Evolutionary conservation across 345 rosid genomes (phyloP).

Genomic region (Linum trigynum): DNA sequence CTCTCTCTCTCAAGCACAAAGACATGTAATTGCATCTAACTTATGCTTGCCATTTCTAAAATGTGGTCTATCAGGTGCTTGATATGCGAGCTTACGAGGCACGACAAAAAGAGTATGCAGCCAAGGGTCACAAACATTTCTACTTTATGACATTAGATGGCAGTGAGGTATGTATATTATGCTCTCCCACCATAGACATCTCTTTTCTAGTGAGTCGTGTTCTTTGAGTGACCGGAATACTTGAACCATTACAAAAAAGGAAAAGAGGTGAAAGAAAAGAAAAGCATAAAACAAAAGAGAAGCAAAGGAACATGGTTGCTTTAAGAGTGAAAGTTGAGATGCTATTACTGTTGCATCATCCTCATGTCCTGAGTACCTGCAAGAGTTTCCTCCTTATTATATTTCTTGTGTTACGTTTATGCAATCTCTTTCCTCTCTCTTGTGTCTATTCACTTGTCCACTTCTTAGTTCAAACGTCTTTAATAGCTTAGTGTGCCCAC

Average conservation of each 20-base stretch:
- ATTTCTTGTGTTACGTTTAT: background rate
- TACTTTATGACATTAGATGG: slow-evolving; percentile 98
- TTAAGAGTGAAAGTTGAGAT: background rate
- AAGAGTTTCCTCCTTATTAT: background rate
- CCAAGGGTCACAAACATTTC: slow-evolving; percentile 89
- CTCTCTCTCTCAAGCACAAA: background rate
- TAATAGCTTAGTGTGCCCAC: background rate
- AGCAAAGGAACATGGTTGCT: background rate
- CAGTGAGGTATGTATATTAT: slow-evolving; percentile 62
- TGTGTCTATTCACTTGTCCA: slow-evolving; percentile 5
- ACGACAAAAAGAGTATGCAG: slow-evolving; percentile 85
- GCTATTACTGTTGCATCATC: too few species aligned
- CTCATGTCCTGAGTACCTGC: background rate
- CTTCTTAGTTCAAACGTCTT: background rate
- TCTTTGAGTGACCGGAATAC: background rate
- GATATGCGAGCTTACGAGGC: slow-evolving; percentile 77
- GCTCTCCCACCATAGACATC: background rate
- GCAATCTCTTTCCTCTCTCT: background rate
- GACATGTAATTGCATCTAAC: background rate
- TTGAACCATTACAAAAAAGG: too few species aligned
- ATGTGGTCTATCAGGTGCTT: slow-evolving; percentile 59
- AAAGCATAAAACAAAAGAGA: too few species aligned
- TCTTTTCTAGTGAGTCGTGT: slow-evolving; percentile 2
- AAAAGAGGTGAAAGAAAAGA: too few species aligned
- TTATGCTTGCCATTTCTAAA: background rate